These are phyloP conservation scores for Linum usitatissimum DNA, from an alignment of 345 rosid genomes.

Conservation along the genomic window DNA sequence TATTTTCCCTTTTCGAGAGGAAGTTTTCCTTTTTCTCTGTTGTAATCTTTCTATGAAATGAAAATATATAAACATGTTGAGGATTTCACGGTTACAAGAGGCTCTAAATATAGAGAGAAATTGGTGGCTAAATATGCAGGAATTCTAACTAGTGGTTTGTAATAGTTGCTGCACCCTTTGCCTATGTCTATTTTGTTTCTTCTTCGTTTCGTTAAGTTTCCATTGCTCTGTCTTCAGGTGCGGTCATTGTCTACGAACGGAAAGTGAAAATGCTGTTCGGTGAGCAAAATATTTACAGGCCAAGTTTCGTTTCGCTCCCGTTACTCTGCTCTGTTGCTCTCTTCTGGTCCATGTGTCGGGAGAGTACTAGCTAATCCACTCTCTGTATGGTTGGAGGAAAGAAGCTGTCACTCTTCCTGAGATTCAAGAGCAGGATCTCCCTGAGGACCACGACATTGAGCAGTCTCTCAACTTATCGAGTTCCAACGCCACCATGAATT, in stretches of 20 bases:
- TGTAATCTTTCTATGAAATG: too few species aligned
- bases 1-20: too few species aligned
- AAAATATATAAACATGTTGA: too few species aligned
- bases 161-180: too few species aligned
- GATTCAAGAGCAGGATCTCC: constrained; percentile 37
- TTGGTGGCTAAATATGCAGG: too few species aligned
- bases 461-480: constrained; percentile 32
- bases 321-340: neutral
- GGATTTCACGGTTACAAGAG: too few species aligned
- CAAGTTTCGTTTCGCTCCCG: constrained; percentile 25
- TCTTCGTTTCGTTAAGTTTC: neutral
- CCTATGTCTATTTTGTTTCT: neutral
- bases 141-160: too few species aligned
- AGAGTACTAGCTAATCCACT: neutral
- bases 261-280: constrained; percentile 84
- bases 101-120: too few species aligned
- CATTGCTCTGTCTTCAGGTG: constrained; percentile 34
- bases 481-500: constrained; percentile 29
- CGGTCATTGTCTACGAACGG: constrained; percentile 83
- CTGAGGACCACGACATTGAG: constrained; percentile 31
- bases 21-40: too few species aligned
- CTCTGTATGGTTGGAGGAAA: constrained; percentile 40
- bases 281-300: constrained; percentile 38
- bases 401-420: constrained; percentile 68
- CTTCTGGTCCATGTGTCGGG: neutral